Evolutionary conservation across 1,284 basidiomycete genomes (phyloP), one percentile per base, ranked within the genome.

Genomic region (Boletus albobrunnescens): DNA sequence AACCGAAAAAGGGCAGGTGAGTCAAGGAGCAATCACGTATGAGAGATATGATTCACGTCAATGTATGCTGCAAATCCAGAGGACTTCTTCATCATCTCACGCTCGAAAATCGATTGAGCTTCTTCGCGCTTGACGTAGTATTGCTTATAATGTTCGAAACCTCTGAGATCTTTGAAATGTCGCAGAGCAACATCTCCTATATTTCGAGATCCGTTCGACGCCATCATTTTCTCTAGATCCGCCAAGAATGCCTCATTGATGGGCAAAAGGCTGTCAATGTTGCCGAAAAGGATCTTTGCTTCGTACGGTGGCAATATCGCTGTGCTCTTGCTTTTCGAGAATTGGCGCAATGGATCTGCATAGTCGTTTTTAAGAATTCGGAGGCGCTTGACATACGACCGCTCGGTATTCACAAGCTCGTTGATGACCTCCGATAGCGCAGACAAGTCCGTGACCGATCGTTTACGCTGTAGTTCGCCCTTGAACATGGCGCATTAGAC

Each of bases 71-170:
- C 77, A 65, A 96, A 95, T 32, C 80, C 78, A 33, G 81, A 83
- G 8, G 79, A 79, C 54, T 82, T 84, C 71, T 85, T 88, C 53
- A 81, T 81, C 59, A 87, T 74, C 67, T 95, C 86, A 31, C 83
- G 81, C 63, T 91, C 87, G 60, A 95, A 92, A 40, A 94, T 91
- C 40, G 76, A 71, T 65, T 96, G 94, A 0, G 93, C 93, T 61
- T 96, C 92, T 70, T 96, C 94, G 50, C 94, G 84, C 63, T 94
- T 94, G 57, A 82, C 79, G 56, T 95, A 92, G 68, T 94, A 97
- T 52, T 88, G 84, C 56, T 82, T 87, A 67, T 97, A 97, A 56
- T 89, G 86, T 56, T 94, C 91, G 58, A 97, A 94, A 0, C 90
- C 90, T 47, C 76, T 75, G 33, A 85, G 67, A 11, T 85, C 82